Evolutionary conservation across 2,329 filamentous ascomycete species (phyloP).

Genomic region (Clonostachys chloroleuca): DNA sequence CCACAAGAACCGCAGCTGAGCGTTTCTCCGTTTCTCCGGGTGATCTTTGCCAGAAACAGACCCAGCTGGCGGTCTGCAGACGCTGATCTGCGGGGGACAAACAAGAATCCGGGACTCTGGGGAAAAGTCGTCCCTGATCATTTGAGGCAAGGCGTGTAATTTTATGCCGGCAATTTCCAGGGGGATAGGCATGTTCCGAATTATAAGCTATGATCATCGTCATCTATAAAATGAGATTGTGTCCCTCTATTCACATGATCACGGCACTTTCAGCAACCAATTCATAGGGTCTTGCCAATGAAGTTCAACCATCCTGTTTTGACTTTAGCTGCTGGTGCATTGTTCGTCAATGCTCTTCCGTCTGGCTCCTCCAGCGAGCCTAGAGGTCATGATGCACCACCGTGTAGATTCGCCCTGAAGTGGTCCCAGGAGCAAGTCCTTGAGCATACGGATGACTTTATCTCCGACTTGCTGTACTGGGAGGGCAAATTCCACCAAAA

Average conservation of each 20-base stretch:
- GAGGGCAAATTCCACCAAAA: conserved; percentile 38
- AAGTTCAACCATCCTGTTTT: neutral
- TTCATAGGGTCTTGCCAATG: neutral
- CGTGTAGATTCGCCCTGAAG: conserved; percentile 20
- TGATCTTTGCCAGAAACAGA: neutral
- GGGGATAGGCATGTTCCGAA: too few species aligned
- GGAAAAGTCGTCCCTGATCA: too few species aligned
- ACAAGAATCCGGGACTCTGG: too few species aligned
- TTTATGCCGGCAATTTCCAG: too few species aligned
- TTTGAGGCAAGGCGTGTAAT: too few species aligned
- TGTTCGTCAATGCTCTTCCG: neutral
- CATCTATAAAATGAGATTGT: too few species aligned
- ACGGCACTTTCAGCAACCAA: neutral
- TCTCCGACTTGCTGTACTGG: conserved; percentile 32
- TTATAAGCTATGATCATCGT: too few species aligned
- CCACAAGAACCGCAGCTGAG: neutral
- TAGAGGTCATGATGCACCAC: conserved; percentile 9
- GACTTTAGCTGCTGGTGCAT: neutral
- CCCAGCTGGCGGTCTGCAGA: too few species aligned
- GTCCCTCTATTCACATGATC: too few species aligned
- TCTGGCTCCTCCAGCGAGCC: neutral
- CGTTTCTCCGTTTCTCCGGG: neutral
- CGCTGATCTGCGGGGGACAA: too few species aligned
- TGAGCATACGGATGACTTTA: conserved; percentile 19
- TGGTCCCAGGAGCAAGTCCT: conserved; percentile 21